Evolutionary conservation across 139 green algal species (phyloP).

Genomic region (Yamagishiella unicocca): DNA sequence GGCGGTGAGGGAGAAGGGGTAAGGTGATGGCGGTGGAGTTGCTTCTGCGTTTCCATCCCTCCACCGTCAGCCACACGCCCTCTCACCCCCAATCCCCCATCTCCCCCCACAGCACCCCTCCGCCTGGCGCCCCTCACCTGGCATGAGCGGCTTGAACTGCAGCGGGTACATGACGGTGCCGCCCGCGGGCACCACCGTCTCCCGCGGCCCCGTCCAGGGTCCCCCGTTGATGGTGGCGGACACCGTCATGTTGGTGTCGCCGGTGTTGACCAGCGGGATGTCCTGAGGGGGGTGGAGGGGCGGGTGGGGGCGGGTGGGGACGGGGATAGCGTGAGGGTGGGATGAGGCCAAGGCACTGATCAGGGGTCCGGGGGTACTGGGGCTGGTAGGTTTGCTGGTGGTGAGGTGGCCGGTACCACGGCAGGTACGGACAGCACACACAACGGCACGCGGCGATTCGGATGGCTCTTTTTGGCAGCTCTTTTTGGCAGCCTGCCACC

Average conservation of each 20-base stretch:
- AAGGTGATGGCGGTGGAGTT: not conserved
- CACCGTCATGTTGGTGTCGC: slow-evolving; percentile 64
- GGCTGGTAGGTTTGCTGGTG: too few species aligned
- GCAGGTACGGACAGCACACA: too few species aligned
- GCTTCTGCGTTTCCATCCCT: too few species aligned
- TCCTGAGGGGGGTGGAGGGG: slow-evolving; percentile 54
- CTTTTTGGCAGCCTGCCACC: too few species aligned
- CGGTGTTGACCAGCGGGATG: slow-evolving; percentile 79
- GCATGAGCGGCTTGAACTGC: slow-evolving; percentile 65
- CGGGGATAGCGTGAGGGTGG: too few species aligned
- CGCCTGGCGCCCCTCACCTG: slow-evolving; percentile 26
- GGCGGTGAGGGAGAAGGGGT: not conserved
- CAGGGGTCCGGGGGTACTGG: too few species aligned
- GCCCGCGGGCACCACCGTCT: slow-evolving; percentile 68
- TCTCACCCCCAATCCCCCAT: not conserved
- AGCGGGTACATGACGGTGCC: slow-evolving; percentile 69
- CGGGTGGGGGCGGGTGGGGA: not conserved
- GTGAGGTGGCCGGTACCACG: too few species aligned
- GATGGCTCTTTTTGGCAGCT: too few species aligned
- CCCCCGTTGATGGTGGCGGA: slow-evolving; percentile 51
- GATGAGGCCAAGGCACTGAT: too few species aligned
- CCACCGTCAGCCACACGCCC: not conserved
- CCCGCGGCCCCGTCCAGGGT: slow-evolving; percentile 66
- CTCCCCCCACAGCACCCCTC: not conserved
- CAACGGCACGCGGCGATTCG: too few species aligned